phyloP scores from a whole-genome alignment of 2,329 filamentous ascomycete species.

The Colletotrichum gigasporum region DNA sequence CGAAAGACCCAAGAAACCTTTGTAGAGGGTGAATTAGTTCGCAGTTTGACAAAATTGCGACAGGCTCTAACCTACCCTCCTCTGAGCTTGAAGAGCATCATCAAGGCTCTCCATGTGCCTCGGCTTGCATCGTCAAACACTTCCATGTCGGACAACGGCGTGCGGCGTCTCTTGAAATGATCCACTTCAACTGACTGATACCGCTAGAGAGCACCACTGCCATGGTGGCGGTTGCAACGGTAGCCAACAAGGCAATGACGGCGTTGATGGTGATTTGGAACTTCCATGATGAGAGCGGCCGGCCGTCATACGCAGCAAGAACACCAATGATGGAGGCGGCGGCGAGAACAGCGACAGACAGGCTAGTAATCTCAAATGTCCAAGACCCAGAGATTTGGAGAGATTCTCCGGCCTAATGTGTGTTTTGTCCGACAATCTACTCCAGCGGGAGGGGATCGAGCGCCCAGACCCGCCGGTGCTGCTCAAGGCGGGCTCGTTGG shows the following conservation, averaged over 20 bases:
- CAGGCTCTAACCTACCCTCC: slow-evolving; percentile 38
- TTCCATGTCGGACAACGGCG: slow-evolving; percentile 44
- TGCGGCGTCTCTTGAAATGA: slow-evolving; percentile 41
- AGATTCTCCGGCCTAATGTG: slow-evolving; percentile 19
- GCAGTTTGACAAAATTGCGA: neutral
- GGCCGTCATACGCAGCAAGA: slow-evolving; percentile 40
- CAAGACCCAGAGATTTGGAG: slow-evolving; percentile 36
- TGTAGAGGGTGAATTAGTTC: neutral
- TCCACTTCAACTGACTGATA: slow-evolving; percentile 44
- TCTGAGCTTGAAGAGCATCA: slow-evolving; percentile 36
- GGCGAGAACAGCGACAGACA: slow-evolving; percentile 38
- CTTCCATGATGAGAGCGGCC: slow-evolving; percentile 40
- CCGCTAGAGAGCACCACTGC: slow-evolving; percentile 41
- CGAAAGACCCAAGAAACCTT: slow-evolving; percentile 40
- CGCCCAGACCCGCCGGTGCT: slow-evolving; percentile 10
- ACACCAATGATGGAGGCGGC: slow-evolving; percentile 41
- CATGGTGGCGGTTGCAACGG: slow-evolving; percentile 41
- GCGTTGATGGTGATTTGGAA: slow-evolving; percentile 44
- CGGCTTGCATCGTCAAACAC: slow-evolving; percentile 44
- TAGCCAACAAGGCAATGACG: slow-evolving; percentile 41
- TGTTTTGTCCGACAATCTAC: slow-evolving; percentile 12
- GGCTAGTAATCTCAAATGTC: slow-evolving; percentile 39
- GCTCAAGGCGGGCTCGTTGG: slow-evolving; percentile 19
- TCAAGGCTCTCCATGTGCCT: slow-evolving; percentile 41
- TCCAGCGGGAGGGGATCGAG: slow-evolving; percentile 25